Base-by-base conservation (phyloP, 371 early-diverging fungal genomes). In the Saksenaea oblongispora region DNA sequence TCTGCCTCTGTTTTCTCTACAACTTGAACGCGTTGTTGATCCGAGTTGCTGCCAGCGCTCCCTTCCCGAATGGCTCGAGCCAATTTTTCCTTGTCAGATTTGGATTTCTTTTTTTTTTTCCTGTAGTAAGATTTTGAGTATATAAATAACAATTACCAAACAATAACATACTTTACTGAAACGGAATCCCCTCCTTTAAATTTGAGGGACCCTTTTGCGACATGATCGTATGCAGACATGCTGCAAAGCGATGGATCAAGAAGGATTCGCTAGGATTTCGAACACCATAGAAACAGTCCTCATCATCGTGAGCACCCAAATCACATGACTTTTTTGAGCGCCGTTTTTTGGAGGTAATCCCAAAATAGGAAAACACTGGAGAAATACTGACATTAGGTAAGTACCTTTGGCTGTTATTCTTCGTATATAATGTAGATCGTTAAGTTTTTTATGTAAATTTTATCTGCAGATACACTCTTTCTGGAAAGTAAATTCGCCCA, bases 1-100 rank as follows among this genome's bases (percentile, higher is more conserved):
- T 88, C 85, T 24, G 88, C 87, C 24, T 84, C 83, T 1, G 88
- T 88, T 61, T 84, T 88, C 63, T 84, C 78, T 24, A 84, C 53
- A 22, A 72, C 71, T 4, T 61, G 69, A 27, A 62, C 62, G 35
- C 41, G 76, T 34, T 44, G 69, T 42, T 59, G 28, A 11, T 56
- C 57, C 5, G 47, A 63, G 18, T 70, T 59, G 44, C 47, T 35
- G 26, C 56, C 63, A 54, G 65, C 72, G 24, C 67, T 64, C 11
- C 61, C 58, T 24, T 81, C 82, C 54, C 63, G 70, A 31, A 79
- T 61, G 3, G 79, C 86, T 14, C 74, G 60, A 9, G 75, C 74
- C 8, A 80, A 61, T 53, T 78, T 84, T 24, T 83, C 83, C 63
- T 81, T 82, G 47, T 74, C 68, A 7, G 75, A 64, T 66, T 81